Evolutionary conservation across 2,329 filamentous ascomycete species (phyloP), one percentile per base, ranked within the genome.

Genomic region (Fusarium sp.): DNA sequence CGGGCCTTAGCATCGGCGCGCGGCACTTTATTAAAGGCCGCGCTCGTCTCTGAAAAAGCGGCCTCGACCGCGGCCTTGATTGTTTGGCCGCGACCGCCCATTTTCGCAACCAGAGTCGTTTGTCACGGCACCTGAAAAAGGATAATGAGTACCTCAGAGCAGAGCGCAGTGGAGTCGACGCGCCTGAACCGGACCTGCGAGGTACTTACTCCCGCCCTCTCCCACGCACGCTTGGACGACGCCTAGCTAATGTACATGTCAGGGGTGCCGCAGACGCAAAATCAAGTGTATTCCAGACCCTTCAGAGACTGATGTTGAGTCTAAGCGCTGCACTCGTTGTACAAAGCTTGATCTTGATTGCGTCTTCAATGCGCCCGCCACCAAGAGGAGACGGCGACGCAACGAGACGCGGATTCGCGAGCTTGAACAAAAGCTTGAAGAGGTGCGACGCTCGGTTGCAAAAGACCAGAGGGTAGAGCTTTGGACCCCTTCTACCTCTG

Each of bases 331-430:
- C 16, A 51, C 44, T 6, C 39, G 62, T 31, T 68, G 65, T 37
- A 37, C 31, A 15, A 68, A 68, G 12, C 53, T 68, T 15, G 47
- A 50, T 12, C 37, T 68, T 3, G 54, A 62, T 7, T 68, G 66
- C 7, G n/a, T 60, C 1, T 68, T 68, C 11, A 36, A 50, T 5
- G 40, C 66, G 13, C 62, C 66, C 7, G 59, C 55, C 16, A 60
- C 47, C 23, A 68, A 60, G n/a, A 65, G 46, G 23, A 60, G 43
- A 23, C 50, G 66, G 12, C 56, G 34, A 40, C 36, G 66, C 12
- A 68, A 68, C 39, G 66, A 68, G 30, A 60, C 62, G 1, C 41
- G 62, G 18, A 68, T 66, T 31, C 51, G 55, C 11, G 66, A 66
- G 16, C 55, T 68, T 1, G 66, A 68, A 18, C 58, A 53, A 6